phyloP scores from a whole-genome alignment of 495 filamentous ascomycete genomes.

The Hypoxylon cercidicola region DNA sequence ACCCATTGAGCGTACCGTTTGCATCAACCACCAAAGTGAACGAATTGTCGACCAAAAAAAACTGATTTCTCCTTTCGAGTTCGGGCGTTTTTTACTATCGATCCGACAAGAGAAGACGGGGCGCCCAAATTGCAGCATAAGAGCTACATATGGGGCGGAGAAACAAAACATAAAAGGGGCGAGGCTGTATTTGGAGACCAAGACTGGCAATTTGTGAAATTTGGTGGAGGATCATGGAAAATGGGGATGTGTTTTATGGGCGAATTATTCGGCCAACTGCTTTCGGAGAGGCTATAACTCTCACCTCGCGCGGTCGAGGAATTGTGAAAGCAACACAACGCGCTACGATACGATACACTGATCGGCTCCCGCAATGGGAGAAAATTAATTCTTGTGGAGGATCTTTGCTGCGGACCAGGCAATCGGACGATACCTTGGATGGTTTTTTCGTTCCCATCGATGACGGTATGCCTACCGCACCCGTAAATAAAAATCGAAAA shows the following conservation, averaged over 20 bases:
- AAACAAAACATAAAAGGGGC: conserved; percentile 34
- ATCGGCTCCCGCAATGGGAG: conserved; percentile 30
- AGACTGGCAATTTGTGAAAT: conserved; percentile 44
- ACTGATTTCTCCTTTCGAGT: conserved; percentile 44
- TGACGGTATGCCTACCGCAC: conserved; percentile 37
- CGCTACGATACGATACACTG: conserved; percentile 39
- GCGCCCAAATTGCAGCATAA: conserved; percentile 32
- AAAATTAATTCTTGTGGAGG: conserved; percentile 44
- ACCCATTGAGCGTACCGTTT: conserved; percentile 47
- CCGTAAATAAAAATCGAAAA: conserved; percentile 43
- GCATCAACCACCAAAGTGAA: conserved; percentile 41
- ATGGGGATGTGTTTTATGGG: conserved; percentile 21
- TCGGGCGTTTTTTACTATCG: conserved; percentile 44
- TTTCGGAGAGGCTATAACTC: conserved; percentile 23
- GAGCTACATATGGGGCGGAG: conserved; percentile 20
- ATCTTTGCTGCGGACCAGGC: conserved; percentile 35
- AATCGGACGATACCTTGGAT: conserved; percentile 31
- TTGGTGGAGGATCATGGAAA: conserved; percentile 26
- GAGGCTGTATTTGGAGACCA: conserved; percentile 30
- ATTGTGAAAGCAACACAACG: conserved; percentile 31
- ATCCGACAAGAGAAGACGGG: conserved; percentile 32
- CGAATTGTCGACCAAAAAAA: conserved; percentile 49
- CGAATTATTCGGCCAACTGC: conserved; percentile 27
- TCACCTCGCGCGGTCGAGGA: conserved; percentile 28
- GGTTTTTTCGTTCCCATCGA: conserved; percentile 34